Base-by-base conservation (phyloP, 176 grass and related monocot genomes). In the Oryza australiensis region DNA sequence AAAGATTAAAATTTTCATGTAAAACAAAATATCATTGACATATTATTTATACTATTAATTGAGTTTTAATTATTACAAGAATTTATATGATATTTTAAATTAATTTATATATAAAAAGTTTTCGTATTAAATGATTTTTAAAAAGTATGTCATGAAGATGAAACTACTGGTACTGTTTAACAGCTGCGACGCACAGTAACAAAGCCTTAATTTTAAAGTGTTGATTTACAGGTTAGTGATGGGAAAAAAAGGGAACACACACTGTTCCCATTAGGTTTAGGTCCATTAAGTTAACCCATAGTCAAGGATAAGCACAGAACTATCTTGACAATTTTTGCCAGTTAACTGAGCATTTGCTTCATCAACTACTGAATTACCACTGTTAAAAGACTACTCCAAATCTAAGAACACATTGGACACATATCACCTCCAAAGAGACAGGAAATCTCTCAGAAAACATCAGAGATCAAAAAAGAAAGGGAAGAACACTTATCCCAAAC, bases 401-500 rank as follows among this genome's bases (percentile, higher is more conserved):
- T 35, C 73, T 82, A 77, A 66, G n/a, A 14, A 10, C 38, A 83
- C 68, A 48, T 2, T 53, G 16, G 20, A 20, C 49, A 82, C 45
- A 46, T 9, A 37, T 2, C 35, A 41, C 35, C 11, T 12, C 12
- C 14, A 49, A 76, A 64, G 2, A 3, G 1, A 28, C 20, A 23
- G 26, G 9, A 11, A 76, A n/a, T 22, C 22, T n/a, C 0, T 14
- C 14, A 20, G 24, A 77, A 15, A 49, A 30, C 20, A 62, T 38
- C 75, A 68, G 20, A 53, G 30, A 38, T 75, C 33, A 73, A 34
- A 70, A 57, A 15, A 27, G 78, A 38, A 66, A 49, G 29, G 26
- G 34, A 69, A 76, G 68, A 82, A 16, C 49, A 66, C 73, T 57
- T 66, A 32, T 66, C 26, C 45, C 75, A 74, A 79, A 72, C 70